phyloP scores from a whole-genome alignment of 306 rosid genomes.

The Lathyrus oleraceus region DNA sequence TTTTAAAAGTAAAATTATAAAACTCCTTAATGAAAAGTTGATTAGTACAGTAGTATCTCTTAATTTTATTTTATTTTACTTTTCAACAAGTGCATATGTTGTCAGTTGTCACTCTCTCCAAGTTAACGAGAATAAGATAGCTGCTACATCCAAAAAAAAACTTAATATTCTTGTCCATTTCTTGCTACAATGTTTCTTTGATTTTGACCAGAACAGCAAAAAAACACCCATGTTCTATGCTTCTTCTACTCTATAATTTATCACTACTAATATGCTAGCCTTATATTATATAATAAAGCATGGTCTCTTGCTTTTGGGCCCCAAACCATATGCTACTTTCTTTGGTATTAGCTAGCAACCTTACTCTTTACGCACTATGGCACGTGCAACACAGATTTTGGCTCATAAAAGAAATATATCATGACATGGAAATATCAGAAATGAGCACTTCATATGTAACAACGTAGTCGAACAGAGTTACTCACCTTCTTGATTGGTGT shows the following conservation, averaged over 20 bases:
- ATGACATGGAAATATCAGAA: constrained; percentile 29
- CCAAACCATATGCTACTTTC: constrained; percentile 48
- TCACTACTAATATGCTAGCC: not conserved
- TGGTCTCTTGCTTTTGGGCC: constrained; percentile 38
- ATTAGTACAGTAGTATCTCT: not conserved
- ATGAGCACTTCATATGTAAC: constrained; percentile 35
- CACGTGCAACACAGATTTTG: constrained; percentile 53
- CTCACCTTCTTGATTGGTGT: constrained; percentile 39
- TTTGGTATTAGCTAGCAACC: constrained; percentile 42
- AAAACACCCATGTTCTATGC: constrained; percentile 38
- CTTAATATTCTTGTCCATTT: constrained; percentile 32
- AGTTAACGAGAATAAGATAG: constrained; percentile 3
- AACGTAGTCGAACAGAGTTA: constrained; percentile 29
- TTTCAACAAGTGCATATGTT: constrained; percentile 23
- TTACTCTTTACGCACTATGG: constrained; percentile 49
- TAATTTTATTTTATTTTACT: not conserved
- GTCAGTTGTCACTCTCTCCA: constrained; percentile 2
- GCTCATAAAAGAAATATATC: not conserved
- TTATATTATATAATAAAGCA: constrained; percentile 19
- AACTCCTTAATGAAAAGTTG: not conserved
- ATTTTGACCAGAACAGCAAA: constrained; percentile 36
- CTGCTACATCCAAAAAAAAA: not conserved
- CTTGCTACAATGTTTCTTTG: constrained; percentile 40
- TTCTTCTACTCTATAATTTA: constrained; percentile 35
- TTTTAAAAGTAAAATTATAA: not conserved